phyloP scores from a whole-genome alignment of 805 yeast genomes.

The Deakozyma indianensis region DNA sequence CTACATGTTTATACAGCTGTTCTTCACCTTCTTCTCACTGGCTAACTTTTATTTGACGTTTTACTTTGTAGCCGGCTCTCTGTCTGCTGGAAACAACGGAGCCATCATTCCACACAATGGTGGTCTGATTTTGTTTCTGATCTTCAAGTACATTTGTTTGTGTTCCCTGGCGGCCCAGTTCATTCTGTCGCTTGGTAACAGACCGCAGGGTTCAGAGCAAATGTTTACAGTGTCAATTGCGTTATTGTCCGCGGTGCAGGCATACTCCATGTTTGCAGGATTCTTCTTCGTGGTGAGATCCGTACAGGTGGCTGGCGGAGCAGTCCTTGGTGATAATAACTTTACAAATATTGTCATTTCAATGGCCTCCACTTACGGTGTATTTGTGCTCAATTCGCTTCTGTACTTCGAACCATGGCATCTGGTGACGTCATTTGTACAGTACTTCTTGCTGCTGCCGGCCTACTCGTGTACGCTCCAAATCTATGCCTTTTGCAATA shows the following conservation, averaged over 20 bases:
- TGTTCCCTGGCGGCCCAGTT: constrained; percentile 78
- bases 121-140: constrained; percentile 74
- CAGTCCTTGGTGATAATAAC: constrained; percentile 28
- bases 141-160: constrained; percentile 73
- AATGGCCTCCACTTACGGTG: constrained; percentile 78
- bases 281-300: constrained; percentile 59
- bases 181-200: constrained; percentile 87
- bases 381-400: constrained; percentile 69
- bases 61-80: constrained; percentile 82
- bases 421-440: constrained; percentile 69
- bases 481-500: constrained; percentile 93
- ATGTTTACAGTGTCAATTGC: constrained; percentile 62
- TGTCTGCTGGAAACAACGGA: constrained; percentile 31
- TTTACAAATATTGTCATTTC: constrained; percentile 69
- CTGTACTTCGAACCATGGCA: constrained; percentile 96
- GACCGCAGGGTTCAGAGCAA: constrained; percentile 90
- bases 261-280: constrained; percentile 72
- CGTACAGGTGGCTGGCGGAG: constrained; percentile 22
- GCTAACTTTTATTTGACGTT: constrained; percentile 88
- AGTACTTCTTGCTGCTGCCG: constrained; percentile 81
- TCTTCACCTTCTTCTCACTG: constrained; percentile 85
- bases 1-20: constrained; percentile 65
- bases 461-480: constrained; percentile 85
- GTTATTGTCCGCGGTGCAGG: constrained; percentile 61
- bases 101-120: constrained; percentile 35